phyloP scores from a whole-genome alignment of 805 yeast genomes.

The Teunomyces pallodes region DNA sequence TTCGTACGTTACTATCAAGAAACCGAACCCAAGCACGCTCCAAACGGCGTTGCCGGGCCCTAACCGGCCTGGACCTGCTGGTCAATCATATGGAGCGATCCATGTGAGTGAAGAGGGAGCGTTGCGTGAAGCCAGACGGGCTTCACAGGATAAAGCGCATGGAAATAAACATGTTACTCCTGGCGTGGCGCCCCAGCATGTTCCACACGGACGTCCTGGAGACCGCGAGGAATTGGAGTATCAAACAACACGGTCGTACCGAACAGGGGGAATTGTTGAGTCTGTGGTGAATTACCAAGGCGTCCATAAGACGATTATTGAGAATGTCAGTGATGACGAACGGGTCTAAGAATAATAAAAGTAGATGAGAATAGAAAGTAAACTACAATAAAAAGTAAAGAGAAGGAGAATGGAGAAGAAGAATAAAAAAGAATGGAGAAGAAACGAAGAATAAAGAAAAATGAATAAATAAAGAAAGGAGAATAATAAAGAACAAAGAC shows the following conservation, averaged over 20 bases:
- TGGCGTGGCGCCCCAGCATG: neutral
- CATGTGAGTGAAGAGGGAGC: constrained; percentile 48
- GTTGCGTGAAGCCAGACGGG: constrained; percentile 17
- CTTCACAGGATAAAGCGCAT: neutral
- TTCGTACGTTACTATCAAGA: constrained; percentile 66
- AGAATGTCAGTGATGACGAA: constrained; percentile 53
- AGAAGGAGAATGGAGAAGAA: constrained; percentile 5
- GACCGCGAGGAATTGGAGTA: constrained; percentile 17
- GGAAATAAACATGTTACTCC: neutral
- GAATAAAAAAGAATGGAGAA: no score
- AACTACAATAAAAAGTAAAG: constrained; percentile 7
- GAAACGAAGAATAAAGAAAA: no score
- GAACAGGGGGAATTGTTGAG: constrained; percentile 71
- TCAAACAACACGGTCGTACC: constrained; percentile 34
- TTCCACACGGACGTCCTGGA: neutral
- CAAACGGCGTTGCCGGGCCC: constrained; percentile 22
- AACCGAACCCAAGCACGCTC: constrained; percentile 34
- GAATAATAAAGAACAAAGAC: no score
- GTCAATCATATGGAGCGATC: constrained; percentile 30
- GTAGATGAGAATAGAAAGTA: neutral
- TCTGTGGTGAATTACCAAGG: constrained; percentile 82
- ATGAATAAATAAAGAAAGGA: no score
- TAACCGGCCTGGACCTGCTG: constrained; percentile 11
- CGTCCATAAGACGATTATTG: constrained; percentile 81
- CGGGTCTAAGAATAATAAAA: constrained; percentile 15